These are phyloP conservation scores for Cercospora nicotianae DNA, from an alignment of 2,329 filamentous ascomycete species.

Conservation along the genomic window DNA sequence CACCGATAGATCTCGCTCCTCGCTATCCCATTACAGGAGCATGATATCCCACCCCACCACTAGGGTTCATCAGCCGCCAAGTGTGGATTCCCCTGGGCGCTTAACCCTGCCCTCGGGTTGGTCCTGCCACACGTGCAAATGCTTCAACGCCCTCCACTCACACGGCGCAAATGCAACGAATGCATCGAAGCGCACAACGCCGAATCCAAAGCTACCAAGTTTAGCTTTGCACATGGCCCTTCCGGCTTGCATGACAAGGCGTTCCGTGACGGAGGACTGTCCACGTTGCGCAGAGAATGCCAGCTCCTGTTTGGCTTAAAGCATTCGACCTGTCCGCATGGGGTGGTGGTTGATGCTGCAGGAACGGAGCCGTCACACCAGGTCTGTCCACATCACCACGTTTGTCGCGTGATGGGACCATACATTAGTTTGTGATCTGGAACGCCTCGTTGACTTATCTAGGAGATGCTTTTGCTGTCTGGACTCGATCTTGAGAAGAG, in stretches of 20 bases:
- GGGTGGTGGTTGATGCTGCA: slow-evolving; percentile 7
- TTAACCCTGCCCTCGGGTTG: slow-evolving; percentile 17
- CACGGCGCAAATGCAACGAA: slow-evolving; percentile 10
- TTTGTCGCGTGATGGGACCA: slow-evolving; percentile 5
- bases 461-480: neutral
- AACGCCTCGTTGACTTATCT: neutral
- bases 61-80: slow-evolving; percentile 1
- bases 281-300: neutral
- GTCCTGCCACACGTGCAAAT: slow-evolving; percentile 13
- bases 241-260: slow-evolving; percentile 6
- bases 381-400: slow-evolving; percentile 12
- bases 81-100: slow-evolving; percentile 9
- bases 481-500: neutral
- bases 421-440: slow-evolving; percentile 8
- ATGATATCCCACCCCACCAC: neutral
- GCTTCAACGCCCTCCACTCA: neutral
- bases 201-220: slow-evolving; percentile 1
- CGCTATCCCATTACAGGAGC: neutral
- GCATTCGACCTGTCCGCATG: neutral
- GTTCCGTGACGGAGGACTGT: neutral
- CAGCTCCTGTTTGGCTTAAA: neutral
- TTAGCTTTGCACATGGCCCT: slow-evolving; percentile 15
- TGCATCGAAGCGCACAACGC: neutral
- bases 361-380: slow-evolving; percentile 9
- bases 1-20: neutral